These are phyloP conservation scores for Fusarium sublunatum DNA, from an alignment of 2,329 filamentous ascomycete species.

Conservation along the genomic window DNA sequence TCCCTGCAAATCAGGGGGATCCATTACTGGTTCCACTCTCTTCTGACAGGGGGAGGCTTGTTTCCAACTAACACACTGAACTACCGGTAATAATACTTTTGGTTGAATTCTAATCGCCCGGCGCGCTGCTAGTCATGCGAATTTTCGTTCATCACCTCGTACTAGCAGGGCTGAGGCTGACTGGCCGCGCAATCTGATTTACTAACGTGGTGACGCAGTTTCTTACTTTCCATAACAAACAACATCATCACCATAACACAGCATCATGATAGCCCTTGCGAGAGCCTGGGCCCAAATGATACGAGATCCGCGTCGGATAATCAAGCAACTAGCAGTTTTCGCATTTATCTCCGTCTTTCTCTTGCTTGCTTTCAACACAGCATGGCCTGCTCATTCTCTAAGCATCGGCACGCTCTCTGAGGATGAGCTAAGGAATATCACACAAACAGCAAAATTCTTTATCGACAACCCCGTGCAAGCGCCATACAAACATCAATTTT, in stretches of 20 bases:
- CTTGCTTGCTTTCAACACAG: not conserved
- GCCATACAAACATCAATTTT: slow-evolving; percentile 48
- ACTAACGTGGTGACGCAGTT: too few relatives aligned
- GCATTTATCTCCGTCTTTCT: slow-evolving; percentile 1
- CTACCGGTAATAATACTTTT: too few relatives aligned
- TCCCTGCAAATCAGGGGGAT: too few relatives aligned
- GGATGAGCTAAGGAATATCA: slow-evolving; percentile 6
- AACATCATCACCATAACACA: not conserved
- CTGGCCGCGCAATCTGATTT: not conserved
- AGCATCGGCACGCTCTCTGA: not conserved
- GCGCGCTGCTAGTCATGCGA: too few relatives aligned
- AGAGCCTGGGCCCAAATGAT: not conserved
- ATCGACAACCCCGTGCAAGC: slow-evolving; percentile 38
- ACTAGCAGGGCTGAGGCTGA: not conserved
- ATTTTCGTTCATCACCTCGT: too few relatives aligned
- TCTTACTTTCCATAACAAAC: not conserved
- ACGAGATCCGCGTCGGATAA: slow-evolving; percentile 6
- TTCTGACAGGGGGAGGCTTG: too few relatives aligned
- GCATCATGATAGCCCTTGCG: not conserved
- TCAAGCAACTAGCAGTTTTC: slow-evolving; percentile 9
- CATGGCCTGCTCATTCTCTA: slow-evolving; percentile 5
- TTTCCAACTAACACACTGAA: too few relatives aligned
- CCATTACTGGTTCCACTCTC: too few relatives aligned
- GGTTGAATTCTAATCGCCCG: too few relatives aligned
- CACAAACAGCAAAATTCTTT: slow-evolving; percentile 20